Evolutionary conservation across 2,329 filamentous ascomycete species (phyloP).

Genomic region (Drechslera avenae): DNA sequence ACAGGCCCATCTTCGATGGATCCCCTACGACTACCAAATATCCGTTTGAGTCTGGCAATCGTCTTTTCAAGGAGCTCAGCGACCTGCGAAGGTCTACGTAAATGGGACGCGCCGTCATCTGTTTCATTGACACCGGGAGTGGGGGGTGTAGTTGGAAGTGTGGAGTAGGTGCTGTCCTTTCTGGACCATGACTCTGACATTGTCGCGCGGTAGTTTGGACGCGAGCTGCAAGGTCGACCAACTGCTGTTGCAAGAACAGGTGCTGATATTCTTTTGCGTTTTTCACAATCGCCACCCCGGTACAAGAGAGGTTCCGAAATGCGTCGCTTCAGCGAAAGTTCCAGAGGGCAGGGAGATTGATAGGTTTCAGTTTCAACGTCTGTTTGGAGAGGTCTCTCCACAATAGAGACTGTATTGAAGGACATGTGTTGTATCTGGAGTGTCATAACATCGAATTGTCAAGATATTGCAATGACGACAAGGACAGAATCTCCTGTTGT

Average conservation of each 20-base stretch:
- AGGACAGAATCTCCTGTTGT: not conserved
- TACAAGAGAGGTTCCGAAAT: constrained; percentile 4
- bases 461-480: not conserved
- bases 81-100: constrained; percentile 6
- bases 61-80: constrained; percentile 7
- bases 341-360: not conserved
- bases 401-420: not conserved
- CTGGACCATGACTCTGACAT: constrained; percentile 5
- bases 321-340: constrained; percentile 2
- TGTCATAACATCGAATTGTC: not conserved
- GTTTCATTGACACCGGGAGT: not conserved
- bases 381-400: constrained; percentile 1
- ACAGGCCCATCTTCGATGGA: constrained; percentile 1
- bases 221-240: not conserved
- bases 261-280: constrained; percentile 2
- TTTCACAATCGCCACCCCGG: constrained; percentile 1
- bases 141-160: constrained; percentile 3
- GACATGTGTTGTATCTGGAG: not conserved
- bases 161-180: not conserved
- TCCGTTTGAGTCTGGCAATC: constrained; percentile 1
- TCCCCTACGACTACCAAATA: constrained; percentile 9
- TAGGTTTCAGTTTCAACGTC: not conserved
- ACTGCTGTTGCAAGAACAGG: not conserved
- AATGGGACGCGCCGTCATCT: not conserved
- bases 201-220: not conserved